These are phyloP conservation scores for Pisolithus marmoratus DNA, from an alignment of 768 basidiomycete species.

Conservation along the genomic window DNA sequence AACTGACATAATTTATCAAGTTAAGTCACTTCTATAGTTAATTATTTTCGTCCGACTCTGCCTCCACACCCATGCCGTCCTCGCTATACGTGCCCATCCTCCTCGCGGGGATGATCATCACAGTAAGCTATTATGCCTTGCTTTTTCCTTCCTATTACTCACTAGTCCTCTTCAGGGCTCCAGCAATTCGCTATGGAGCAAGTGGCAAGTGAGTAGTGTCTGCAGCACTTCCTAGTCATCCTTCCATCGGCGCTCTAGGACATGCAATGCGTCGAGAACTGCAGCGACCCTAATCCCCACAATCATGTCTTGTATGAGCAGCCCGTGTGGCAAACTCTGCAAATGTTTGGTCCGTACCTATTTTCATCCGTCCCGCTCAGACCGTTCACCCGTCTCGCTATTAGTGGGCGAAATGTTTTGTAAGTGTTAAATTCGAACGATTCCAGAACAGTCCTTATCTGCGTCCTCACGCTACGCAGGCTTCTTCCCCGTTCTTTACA, in stretches of 20 bases:
- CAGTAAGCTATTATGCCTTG: conserved; percentile 37
- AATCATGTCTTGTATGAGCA: conserved; percentile 82
- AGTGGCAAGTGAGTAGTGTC: conserved; percentile 60
- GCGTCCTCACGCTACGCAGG: conserved; percentile 38
- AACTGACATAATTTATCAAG: no score
- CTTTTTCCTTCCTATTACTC: neutral
- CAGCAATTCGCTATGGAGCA: conserved; percentile 76
- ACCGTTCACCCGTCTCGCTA: conserved; percentile 32
- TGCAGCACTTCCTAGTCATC: conserved; percentile 1
- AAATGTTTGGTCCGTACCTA: conserved; percentile 73
- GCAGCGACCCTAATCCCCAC: conserved; percentile 54
- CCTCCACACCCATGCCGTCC: conserved; percentile 48
- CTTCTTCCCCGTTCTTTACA: conserved; percentile 79
- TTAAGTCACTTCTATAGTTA: no score
- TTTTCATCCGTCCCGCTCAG: conserved; percentile 9
- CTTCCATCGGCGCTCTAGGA: conserved; percentile 45
- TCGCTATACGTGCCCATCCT: conserved; percentile 70
- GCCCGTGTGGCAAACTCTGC: conserved; percentile 88
- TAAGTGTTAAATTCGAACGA: conserved; percentile 37
- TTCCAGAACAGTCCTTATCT: conserved; percentile 11
- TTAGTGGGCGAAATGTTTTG: conserved; percentile 92
- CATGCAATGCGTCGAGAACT: conserved; percentile 98
- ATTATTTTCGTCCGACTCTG: conserved; percentile 9
- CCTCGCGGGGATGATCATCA: conserved; percentile 90
- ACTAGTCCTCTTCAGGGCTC: conserved; percentile 47